Conservation (phyloP, 2,329 filamentous ascomycete species). For the Penicillium sp. region DNA sequence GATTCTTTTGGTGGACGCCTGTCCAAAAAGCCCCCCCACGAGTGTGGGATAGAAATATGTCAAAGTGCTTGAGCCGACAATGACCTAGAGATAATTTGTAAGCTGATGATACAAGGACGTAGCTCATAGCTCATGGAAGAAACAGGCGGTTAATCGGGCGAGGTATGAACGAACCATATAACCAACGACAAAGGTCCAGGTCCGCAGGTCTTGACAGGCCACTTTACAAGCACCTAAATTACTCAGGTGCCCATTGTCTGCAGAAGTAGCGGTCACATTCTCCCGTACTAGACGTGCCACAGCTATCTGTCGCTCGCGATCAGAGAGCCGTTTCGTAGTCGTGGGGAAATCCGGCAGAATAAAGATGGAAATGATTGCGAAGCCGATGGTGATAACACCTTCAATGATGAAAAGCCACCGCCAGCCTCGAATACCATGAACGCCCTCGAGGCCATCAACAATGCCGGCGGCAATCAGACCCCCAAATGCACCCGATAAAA, state of each 20-base stretch:
- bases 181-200: conserved; percentile 44
- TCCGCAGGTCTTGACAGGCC: conserved; percentile 32
- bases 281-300: conserved; percentile 22
- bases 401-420: conserved; percentile 55
- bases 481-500: conserved; percentile 58
- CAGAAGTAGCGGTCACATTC: conserved; percentile 18
- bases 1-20: conserved; percentile 26
- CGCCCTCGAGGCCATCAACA: conserved; percentile 49
- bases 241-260: conserved; percentile 14
- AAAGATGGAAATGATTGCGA: conserved; percentile 46
- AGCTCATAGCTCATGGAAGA: no score
- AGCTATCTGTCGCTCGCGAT: conserved; percentile 24
- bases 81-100: conserved; percentile 17
- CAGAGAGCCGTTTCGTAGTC: conserved; percentile 46
- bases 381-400: conserved; percentile 47
- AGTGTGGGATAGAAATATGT: conserved; percentile 37
- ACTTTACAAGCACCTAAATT: conserved; percentile 21
- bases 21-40: conserved; percentile 25
- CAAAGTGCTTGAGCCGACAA: conserved; percentile 39
- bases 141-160: neutral
- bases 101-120: neutral
- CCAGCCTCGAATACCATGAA: conserved; percentile 51
- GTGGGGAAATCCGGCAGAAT: conserved; percentile 54
- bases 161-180: conserved; percentile 37
- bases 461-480: conserved; percentile 54